Base-by-base conservation (phyloP, 306 rosid species). In the Cicer judaicum region DNA sequence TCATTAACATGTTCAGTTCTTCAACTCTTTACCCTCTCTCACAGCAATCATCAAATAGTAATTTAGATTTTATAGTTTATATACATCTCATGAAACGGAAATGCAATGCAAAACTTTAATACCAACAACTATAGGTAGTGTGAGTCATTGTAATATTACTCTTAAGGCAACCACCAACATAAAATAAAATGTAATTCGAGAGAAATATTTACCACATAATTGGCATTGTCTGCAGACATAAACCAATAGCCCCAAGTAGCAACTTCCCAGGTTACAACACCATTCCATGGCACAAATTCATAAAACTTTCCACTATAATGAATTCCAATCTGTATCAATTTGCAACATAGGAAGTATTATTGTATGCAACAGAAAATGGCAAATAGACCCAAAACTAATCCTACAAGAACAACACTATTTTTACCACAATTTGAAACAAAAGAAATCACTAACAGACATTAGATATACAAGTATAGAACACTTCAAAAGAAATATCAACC, bases 281-380 rank as follows among this genome's bases (percentile, higher is more conserved):
- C 92, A 79, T 87, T 88, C 98, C 98, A 93, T 13, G 98, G 98
- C 73, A 89, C 97, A 82, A 91, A 91, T 80, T 93, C 97, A 79
- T 93, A 89, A 69, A 91, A 91, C 1, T 47, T 86, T 72, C 98
- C 98, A 77, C 79, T 91, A 79, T 34, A 83, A 65, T 91, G 98
- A 73, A 93, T 80, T 78, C 96, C 98, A 78, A 93, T 83, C 98
- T 93, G 94, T 78, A 73, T 6, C 64, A 82, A 19, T 78, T 57
- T 78, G 72, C 71, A 83, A 66, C 73, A 80, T 43, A 75, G 21
- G 46, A 80, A 68, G 49, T 67, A 72, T 67, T 40, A 76, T 47
- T 50, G 59, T 8, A 52, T 8, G 29, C 41, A 19, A 61, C 39
- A 56, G 19, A 62, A 73, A 24, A 64, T 15, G 48, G 67, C 2